Evolutionary conservation across 495 filamentous ascomycete genomes (phyloP), one percentile per base, ranked within the genome.

Genomic region (Tuber calosporum): DNA sequence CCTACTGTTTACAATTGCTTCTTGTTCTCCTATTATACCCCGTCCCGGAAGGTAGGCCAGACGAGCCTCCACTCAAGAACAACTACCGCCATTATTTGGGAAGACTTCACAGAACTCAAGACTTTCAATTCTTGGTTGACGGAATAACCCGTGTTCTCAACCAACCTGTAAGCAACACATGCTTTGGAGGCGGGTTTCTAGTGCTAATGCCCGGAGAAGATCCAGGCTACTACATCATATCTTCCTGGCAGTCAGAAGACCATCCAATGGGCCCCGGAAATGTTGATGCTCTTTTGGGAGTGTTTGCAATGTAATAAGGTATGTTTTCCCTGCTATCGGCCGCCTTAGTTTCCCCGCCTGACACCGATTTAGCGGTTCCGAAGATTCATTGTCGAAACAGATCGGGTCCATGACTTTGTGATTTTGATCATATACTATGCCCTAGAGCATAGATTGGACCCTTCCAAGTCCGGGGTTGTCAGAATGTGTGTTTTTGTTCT

Each of bases 271-370:
- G 92, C 93, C 2, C 93, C 96, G 11, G 95, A 99, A 83, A 97
- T 97, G 85, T 88, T 98, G 48, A 93, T 98, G 86, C 87, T 99
- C 3, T 99, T 97, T 82, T 99, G 95, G 95, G 95, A 99, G 83
- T 88, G 92, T 11, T 87, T 96, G 39, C 95, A 99, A 82, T 97
- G 94, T 86, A 99, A 99, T 83, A 98, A 96, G 68, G 78, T 72
- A 77, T 62, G 66, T 68, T 37, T 15, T 30, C 36, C 17, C 20
- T 13, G 20, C 34, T 17, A 15, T 13, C 3, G 48, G n/a, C 34
- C 17, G 1, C n/a, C 22, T 67, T n/a, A 22, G 4, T 42, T 66
- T 20, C 3, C 40, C 42, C 67, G 26, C n/a, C 74, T 80, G 68
- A 80, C 53, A 11, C 43, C 36, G 22, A 42, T 70, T 38, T 26